These are phyloP conservation scores for Trichoderma brevicompactum DNA, from an alignment of 2,329 filamentous ascomycete species.

Conservation along the genomic window DNA sequence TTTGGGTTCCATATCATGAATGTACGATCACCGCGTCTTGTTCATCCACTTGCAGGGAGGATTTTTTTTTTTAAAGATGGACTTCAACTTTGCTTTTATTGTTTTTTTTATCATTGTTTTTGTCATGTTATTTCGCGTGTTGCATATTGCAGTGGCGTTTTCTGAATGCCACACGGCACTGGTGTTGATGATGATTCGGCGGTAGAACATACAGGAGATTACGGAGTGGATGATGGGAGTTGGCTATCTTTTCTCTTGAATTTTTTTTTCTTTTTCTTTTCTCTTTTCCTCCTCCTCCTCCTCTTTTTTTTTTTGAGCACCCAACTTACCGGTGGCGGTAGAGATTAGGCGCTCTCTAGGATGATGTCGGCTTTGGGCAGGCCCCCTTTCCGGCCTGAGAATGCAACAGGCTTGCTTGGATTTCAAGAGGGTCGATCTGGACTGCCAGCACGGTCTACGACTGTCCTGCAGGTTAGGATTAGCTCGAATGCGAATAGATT, in stretches of 20 bases:
- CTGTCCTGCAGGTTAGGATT: constrained; percentile 14
- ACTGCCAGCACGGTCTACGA: constrained; percentile 13
- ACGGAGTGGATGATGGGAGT: background rate
- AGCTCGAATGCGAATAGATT: constrained; percentile 20
- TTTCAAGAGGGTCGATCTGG: constrained; percentile 2
- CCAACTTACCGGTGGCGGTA: background rate
- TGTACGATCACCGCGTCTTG: background rate
- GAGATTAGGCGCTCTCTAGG: background rate
- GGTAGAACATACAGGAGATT: constrained; percentile 15
- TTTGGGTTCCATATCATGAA: background rate
- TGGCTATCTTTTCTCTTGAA: background rate
- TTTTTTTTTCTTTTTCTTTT: background rate
- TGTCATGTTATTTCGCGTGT: background rate
- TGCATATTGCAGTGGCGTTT: constrained; percentile 14
- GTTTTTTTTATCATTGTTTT: background rate
- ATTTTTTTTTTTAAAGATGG: background rate
- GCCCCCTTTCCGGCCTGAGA: background rate
- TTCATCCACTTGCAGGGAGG: background rate
- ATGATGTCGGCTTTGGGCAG: background rate
- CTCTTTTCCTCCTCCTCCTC: too few species aligned
- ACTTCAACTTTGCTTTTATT: too few species aligned
- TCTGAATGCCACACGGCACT: constrained; percentile 10
- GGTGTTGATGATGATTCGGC: constrained; percentile 19
- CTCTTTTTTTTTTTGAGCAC: background rate
- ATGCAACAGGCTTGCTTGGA: background rate